Base-by-base conservation (phyloP, 202 grass and related monocot genomes). In the Bolboschoenoplectus hybrid region DNA sequence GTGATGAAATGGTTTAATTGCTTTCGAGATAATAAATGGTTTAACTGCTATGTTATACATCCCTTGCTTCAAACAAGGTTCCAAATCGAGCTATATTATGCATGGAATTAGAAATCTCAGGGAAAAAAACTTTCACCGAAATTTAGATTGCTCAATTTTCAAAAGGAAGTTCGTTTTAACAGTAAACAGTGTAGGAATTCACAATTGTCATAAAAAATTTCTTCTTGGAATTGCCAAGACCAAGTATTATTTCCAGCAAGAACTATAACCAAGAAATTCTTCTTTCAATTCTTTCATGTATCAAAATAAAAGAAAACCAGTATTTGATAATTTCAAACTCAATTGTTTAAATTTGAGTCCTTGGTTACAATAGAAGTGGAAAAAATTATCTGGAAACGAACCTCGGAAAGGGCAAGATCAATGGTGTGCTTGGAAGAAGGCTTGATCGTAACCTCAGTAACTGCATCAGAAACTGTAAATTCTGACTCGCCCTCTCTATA, bases 401-500 rank as follows among this genome's bases (percentile, higher is more conserved):
- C 97, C 97, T 94, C 93, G 0, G 89, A 85, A 60, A 87, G 85
- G 68, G 92, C 83, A 81, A 99, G 89, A 63, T 99, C 89, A 19
- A 99, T 87, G 49, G 82, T 86, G 82, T 99, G 90, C 68, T 93
- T 94, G 14, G 89, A 91, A 1, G 89, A 91, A 49, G 97, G 85
- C 73, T 94, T 99, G 82, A 99, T 82, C 50, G 85, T 89, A 36
- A 93, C 71, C 65, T 99, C 93, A 34, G 91, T 86, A 41, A 94
- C 97, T 5, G 81, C 13, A 46, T 99, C 97, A 1, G 91, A 83
- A 68, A 86, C 86, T 69, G 86, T 91, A 92, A 99, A 99, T 68
- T 99, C 97, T 14, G 97, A 86, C 7, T 99, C 97, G 13, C 87
- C 88, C 57, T 94, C 97, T 90, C 94, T 99, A 83, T 72, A 91